These are phyloP conservation scores for Hemileccinum impolitum DNA, from an alignment of 768 basidiomycete genomes.

Conservation along the genomic window DNA sequence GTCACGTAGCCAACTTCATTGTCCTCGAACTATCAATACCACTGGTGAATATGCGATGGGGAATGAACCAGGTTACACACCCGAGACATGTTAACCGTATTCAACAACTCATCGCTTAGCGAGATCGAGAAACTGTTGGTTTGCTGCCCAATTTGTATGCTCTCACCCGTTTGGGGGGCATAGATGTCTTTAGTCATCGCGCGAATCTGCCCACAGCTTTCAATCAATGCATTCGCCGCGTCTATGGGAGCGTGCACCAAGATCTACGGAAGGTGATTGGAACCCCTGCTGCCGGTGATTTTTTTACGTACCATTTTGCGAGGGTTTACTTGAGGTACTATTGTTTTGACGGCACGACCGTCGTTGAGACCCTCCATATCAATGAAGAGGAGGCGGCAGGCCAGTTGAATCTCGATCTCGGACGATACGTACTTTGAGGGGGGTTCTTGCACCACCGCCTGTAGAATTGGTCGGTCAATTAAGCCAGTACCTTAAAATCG, in stretches of 20 bases:
- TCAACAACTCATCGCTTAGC: constrained; percentile 84
- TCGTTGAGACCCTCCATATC: constrained; percentile 98
- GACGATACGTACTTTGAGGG: constrained; percentile 89
- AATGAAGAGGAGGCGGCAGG: constrained; percentile 85
- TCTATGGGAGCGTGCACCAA: constrained; percentile 74
- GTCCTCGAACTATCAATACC: constrained; percentile 77
- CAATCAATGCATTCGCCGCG: constrained; percentile 70
- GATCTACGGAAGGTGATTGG: constrained; percentile 49
- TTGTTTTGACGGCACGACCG: constrained; percentile 94
- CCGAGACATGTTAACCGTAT: constrained; percentile 78
- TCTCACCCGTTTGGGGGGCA: constrained; percentile 72
- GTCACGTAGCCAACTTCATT: constrained; percentile 93
- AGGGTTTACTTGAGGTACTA: constrained; percentile 94
- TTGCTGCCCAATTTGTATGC: constrained; percentile 90
- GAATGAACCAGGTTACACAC: constrained; percentile 43
- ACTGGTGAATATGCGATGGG: constrained; percentile 4
- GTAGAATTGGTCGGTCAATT: constrained; percentile 13
- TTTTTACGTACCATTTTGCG: constrained; percentile 76
- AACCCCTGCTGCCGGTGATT: neutral
- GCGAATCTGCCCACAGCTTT: constrained; percentile 78
- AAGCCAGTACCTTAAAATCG: neutral
- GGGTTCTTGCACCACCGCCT: constrained; percentile 77
- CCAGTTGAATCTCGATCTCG: constrained; percentile 71
- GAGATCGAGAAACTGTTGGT: constrained; percentile 93
- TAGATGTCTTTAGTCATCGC: constrained; percentile 93